Base-by-base conservation (phyloP, 257 asterid species). In the Plantago major region DNA sequence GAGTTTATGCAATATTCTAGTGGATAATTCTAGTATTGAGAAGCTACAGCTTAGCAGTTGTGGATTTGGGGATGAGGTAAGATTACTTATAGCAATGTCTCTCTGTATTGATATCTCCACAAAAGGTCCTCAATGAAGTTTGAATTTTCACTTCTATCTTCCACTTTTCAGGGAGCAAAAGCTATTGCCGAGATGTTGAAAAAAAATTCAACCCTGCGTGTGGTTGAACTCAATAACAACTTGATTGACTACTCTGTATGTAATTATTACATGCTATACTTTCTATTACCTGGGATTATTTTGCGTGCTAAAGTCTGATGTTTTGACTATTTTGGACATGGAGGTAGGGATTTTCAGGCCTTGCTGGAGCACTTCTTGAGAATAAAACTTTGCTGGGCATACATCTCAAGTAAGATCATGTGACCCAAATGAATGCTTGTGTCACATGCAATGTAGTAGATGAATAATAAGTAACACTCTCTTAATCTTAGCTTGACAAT, bases 321-420 rank as follows among this genome's bases (percentile, higher is more conserved):
- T 66, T 53, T 53, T 58, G 40, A 73, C 64, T 62, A 66, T 79
- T 78, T 84, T 81, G 83, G 80, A 78, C 78, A 82, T 85, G 99
- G 95, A 85, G 89, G 86, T 87, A 93, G 99, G 99, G 99, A 80
- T 87, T 89, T 79, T 87, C 99, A 67, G 87, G 96, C 78, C 92
- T 93, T 74, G 99, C 95, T 68, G 99, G 76, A 77, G 95, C 94
- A 26, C 79, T 93, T 69, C 86, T 89, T 69, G 90, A 87, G 84
- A 93, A 89, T 76, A 89, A 70, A 74, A 83, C 67, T 53, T 49
- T 93, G 40, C 84, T 81, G 61, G 67, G 95, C 9, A 73, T 93
- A 67, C 58, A 89, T 72, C 96, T 92, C 78, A 92, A 83, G 99
- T 92, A 82, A 82, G 48, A 61, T 67, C 73, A 68, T 55, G 11